A percentile compares a stretch with the other conserved stretches of the same genome.
These are phyloP conservation scores for Bacterosira constricta DNA, from an alignment of 108 stramenopile species.

Conservation along the genomic window DNA sequence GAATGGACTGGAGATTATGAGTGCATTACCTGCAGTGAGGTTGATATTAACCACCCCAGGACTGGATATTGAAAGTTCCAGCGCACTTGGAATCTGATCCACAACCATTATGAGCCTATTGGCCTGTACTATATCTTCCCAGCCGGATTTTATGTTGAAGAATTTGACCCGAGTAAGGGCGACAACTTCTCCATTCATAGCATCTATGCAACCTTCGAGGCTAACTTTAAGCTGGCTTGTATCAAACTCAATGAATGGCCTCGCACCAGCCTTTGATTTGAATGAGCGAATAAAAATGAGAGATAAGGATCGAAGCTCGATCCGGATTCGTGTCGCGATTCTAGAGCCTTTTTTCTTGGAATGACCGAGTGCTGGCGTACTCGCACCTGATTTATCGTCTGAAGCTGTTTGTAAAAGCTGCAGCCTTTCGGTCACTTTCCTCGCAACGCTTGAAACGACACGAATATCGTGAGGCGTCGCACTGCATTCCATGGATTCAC, in stretches of 20 bases:
- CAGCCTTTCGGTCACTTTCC: slow-evolving; percentile 62
- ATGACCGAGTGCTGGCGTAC: slow-evolving; percentile 29
- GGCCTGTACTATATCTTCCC: slow-evolving; percentile 73
- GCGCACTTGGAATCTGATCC: slow-evolving; percentile 76
- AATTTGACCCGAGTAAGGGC: slow-evolving; percentile 50
- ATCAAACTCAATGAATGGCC: slow-evolving; percentile 70
- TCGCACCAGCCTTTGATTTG: slow-evolving; percentile 49
- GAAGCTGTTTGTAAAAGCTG: slow-evolving; percentile 11
- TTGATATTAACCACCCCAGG: slow-evolving; percentile 52
- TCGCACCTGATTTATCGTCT: neutral
- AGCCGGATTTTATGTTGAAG: slow-evolving; percentile 61
- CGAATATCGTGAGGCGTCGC: slow-evolving; percentile 61
- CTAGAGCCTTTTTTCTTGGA: slow-evolving; percentile 74
- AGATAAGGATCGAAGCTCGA: slow-evolving; percentile 65
- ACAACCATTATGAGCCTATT: slow-evolving; percentile 40
- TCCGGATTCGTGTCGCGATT: slow-evolving; percentile 65
- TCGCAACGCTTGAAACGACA: slow-evolving; percentile 55
- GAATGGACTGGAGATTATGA: too few relatives aligned
- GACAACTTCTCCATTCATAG: slow-evolving; percentile 61
- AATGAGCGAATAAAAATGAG: slow-evolving; percentile 61
- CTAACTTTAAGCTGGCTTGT: slow-evolving; percentile 52
- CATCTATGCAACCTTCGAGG: slow-evolving; percentile 68
- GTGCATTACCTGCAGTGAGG: slow-evolving; percentile 56
- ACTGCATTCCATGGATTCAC: slow-evolving; percentile 46
- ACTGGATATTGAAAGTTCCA: slow-evolving; percentile 42